Evolutionary conservation across 2,329 filamentous ascomycete genomes (phyloP).

Genomic region (Didymella exigua): DNA sequence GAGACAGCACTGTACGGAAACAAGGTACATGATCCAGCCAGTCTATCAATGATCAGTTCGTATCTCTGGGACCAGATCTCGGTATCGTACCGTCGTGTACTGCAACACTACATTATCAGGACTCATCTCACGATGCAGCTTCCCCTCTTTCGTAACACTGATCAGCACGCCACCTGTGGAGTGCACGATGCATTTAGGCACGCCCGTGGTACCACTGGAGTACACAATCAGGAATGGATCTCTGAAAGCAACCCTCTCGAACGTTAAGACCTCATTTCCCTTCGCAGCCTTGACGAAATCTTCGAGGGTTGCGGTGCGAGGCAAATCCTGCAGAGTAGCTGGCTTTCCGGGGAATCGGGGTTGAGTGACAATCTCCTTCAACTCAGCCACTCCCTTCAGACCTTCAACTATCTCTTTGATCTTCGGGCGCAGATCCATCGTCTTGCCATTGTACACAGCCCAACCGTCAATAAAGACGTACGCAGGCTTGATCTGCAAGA

Average conservation of each 20-base stretch:
- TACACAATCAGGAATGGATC: conserved; percentile 82
- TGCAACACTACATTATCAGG: conserved; percentile 58
- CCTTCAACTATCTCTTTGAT: conserved; percentile 70
- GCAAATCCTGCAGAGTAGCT: conserved; percentile 63
- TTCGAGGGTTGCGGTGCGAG: conserved; percentile 53
- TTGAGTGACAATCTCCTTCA: conserved; percentile 68
- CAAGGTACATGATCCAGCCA: conserved; percentile 84
- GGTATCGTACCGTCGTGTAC: conserved; percentile 58
- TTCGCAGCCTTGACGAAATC: conserved; percentile 50
- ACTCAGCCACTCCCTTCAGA: conserved; percentile 64
- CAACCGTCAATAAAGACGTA: conserved; percentile 85
- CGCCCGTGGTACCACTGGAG: conserved; percentile 79
- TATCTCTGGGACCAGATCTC: neutral
- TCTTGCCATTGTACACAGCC: conserved; percentile 79
- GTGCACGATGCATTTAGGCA: conserved; percentile 86
- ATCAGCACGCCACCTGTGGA: conserved; percentile 69
- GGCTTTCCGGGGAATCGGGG: conserved; percentile 65
- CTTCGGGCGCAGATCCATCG: conserved; percentile 72
- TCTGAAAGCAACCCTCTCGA: conserved; percentile 69
- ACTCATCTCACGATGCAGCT: conserved; percentile 57
- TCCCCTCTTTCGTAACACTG: conserved; percentile 65
- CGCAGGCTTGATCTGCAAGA: conserved; percentile 75
- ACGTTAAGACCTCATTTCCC: conserved; percentile 52
- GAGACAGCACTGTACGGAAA: conserved; percentile 63
- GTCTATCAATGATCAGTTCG: conserved; percentile 26